These are phyloP conservation scores for Nigrospora sphaerica DNA, from an alignment of 2,329 filamentous ascomycete species.

Conservation along the genomic window DNA sequence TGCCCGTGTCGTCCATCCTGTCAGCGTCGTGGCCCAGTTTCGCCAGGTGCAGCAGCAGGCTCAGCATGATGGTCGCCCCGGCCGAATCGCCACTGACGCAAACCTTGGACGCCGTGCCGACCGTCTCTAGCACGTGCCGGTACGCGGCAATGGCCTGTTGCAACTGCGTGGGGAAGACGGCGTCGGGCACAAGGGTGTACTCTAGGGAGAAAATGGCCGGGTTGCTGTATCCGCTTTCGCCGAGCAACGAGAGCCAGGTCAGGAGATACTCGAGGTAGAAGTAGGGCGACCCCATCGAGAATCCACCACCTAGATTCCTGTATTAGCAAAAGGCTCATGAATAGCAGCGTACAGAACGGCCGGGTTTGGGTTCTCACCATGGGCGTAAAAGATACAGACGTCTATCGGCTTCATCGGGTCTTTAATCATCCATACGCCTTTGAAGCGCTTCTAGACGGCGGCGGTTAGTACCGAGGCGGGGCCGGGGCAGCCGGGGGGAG, in stretches of 20 bases:
- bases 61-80: conserved; percentile 66
- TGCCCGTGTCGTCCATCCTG: conserved; percentile 21
- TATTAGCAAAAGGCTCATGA: background rate
- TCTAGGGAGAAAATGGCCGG: conserved; percentile 75
- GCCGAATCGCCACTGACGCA: conserved; percentile 75
- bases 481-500: background rate
- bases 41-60: conserved; percentile 62
- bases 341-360: no score
- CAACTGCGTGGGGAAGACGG: conserved; percentile 65
- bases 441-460: conserved; percentile 36
- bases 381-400: conserved; percentile 74
- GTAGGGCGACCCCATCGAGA: conserved; percentile 73
- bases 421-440: conserved; percentile 63
- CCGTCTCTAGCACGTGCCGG: conserved; percentile 56
- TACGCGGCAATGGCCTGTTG: conserved; percentile 65
- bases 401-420: conserved; percentile 58
- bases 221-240: conserved; percentile 59
- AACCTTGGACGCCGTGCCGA: conserved; percentile 52
- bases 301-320: conserved; percentile 58
- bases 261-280: conserved; percentile 84
- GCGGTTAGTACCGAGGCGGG: conserved; percentile 7
- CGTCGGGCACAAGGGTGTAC: conserved; percentile 72
- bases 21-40: conserved; percentile 24
- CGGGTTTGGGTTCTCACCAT: conserved; percentile 43
- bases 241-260: conserved; percentile 61